Evolutionary conservation across 768 basidiomycete species (phyloP), one percentile per base, ranked within the genome.

Genomic region (Boletus rubropictus): DNA sequence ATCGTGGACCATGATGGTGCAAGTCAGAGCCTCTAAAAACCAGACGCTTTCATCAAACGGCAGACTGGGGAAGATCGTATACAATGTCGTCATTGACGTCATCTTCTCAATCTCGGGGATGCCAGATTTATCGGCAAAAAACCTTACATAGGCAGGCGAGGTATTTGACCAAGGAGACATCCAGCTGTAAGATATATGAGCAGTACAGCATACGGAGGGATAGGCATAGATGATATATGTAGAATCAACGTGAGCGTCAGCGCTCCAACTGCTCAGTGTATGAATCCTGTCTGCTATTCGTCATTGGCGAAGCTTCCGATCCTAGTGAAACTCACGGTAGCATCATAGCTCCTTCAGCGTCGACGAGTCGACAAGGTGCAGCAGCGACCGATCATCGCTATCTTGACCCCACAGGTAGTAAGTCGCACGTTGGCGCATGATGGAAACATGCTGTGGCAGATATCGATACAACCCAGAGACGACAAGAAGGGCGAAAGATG

Each of bases 351-450:
- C 66, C 49, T 58, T 63, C 48, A 67, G 15, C 15, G 62, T 49
- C 14, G 62, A 51, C 12, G 52, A 22, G 28, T 66, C 64, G 2
- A 67, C 61, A 50, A 60, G 56, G 46, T 64, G 58, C 18, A 57
- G 54, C 9, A 70, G 50, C 29, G 60, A 38, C 48, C 61, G 47
- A 57, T 75, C 60, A 48, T 72, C 57, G 28, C 56, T 63, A 51
- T 79, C 78, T 46, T 74, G 72, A 17, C 82, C 84, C 59, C 76
- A 76, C 11, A 86, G 53, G 65, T 87, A 86, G 68, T 84, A 87
- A 42, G 71, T 64, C 35, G 77, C 75, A 25, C 85, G 74, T 7
- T 69, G 65, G 39, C 69, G 70, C 64, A 86, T 74, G 60, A 78
- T 70, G 39, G 66, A 59, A 28, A 84, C 50, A 56, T 85, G 82